Conservation (phyloP, 2,329 filamentous ascomycete species). For the Zymoseptoria pseudotritici region DNA sequence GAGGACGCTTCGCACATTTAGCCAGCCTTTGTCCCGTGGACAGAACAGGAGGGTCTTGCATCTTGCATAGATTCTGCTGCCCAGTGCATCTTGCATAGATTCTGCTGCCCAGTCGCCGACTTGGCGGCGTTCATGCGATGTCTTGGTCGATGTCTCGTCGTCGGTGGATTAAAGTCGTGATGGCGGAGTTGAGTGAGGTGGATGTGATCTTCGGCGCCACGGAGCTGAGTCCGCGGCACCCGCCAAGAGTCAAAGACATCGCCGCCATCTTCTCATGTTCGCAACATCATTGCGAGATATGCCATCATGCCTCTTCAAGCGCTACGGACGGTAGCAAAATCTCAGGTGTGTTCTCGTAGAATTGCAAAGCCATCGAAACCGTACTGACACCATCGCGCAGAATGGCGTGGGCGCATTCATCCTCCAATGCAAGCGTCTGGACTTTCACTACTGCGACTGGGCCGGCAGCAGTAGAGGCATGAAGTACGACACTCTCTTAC, state of each 20-base stretch:
- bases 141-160: too few relatives aligned
- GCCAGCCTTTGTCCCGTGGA: too few relatives aligned
- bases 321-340: conserved; percentile 47
- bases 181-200: too few relatives aligned
- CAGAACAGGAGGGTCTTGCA: too few relatives aligned
- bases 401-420: conserved; percentile 97
- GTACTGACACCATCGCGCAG: conserved; percentile 39
- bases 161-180: too few relatives aligned
- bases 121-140: too few relatives aligned
- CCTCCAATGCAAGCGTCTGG: conserved; percentile 89
- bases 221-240: neutral
- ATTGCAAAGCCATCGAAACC: neutral
- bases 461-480: conserved; percentile 88
- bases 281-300: neutral
- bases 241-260: neutral
- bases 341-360: conserved; percentile 42
- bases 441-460: conserved; percentile 97
- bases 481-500: conserved; percentile 54
- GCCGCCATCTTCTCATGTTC: neutral
- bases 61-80: too few relatives aligned
- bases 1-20: too few relatives aligned
- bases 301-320: conserved; percentile 41
- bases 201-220: too few relatives aligned
- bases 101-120: too few relatives aligned
- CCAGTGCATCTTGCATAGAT: too few relatives aligned